Percentiles rank a stretch among this genome's conserved stretches.
Conservation (phyloP, 805 yeast species). For the Metschnikowia noctiluminum region DNA sequence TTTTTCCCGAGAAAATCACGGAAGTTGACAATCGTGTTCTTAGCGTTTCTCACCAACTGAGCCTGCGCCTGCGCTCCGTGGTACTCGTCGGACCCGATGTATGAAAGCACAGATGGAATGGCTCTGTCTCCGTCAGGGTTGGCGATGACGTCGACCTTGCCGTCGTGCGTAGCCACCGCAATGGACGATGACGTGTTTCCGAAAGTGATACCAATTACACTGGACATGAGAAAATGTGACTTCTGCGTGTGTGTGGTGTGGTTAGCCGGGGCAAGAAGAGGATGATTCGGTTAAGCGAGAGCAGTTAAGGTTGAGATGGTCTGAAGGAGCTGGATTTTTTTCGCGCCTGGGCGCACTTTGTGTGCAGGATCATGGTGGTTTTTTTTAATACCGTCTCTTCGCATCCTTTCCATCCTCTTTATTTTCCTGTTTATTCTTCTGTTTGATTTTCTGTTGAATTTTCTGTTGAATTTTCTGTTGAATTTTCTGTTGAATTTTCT, state of each 20-base stretch:
- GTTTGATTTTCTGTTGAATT: no score
- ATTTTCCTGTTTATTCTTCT: no score
- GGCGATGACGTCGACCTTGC: constrained; percentile 94
- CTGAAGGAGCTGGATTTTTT: neutral
- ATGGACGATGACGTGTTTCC: constrained; percentile 96
- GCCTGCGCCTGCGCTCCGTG: constrained; percentile 96
- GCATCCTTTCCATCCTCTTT: no score
- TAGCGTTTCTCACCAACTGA: constrained; percentile 87
- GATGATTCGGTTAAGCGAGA: no score
- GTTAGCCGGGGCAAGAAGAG: neutral
- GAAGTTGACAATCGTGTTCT: constrained; percentile 83
- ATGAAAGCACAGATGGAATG: constrained; percentile 88
- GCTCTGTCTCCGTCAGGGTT: constrained; percentile 99
- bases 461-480: no score
- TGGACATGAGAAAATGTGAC: constrained; percentile 26
- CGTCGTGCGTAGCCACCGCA: constrained; percentile 81
- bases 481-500: no score
- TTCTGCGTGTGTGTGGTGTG: neutral
- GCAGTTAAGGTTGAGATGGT: neutral
- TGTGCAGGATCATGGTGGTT: no score
- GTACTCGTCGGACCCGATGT: constrained; percentile 92
- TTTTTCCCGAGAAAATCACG: constrained; percentile 86
- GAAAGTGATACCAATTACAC: constrained; percentile 88
- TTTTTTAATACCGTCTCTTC: no score
- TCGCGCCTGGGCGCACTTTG: neutral